Percentiles rank a stretch among this genome's conserved stretches.
phyloP scores from a whole-genome alignment of 225 moss, liverwort and hornwort genomes.

The Antitrichia curtipendula region DNA sequence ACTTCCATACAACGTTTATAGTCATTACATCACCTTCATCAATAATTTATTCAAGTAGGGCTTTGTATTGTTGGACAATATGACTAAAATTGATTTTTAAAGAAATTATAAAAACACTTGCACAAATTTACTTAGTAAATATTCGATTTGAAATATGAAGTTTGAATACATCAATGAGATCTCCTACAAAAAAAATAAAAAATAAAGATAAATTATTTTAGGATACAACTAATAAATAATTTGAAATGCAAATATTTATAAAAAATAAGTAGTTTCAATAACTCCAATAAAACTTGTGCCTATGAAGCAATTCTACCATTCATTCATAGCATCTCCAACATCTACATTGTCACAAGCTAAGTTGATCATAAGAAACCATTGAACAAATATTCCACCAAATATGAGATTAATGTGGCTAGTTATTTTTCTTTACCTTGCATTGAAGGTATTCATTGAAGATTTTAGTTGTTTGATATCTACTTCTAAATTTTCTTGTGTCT shows the following conservation, averaged over 20 bases:
- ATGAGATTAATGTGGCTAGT: not conserved
- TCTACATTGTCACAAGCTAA: not conserved
- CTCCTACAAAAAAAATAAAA: not conserved
- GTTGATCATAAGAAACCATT: not conserved
- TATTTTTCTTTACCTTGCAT: not conserved
- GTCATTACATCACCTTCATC: not conserved
- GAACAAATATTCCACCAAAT: not conserved
- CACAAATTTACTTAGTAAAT: not conserved
- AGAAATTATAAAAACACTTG: not conserved
- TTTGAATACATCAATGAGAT: not conserved
- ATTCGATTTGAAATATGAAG: not conserved
- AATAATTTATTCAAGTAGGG: not conserved
- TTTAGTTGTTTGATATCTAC: not conserved
- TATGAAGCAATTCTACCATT: not conserved
- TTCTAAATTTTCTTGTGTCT: not conserved
- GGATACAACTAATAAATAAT: not conserved
- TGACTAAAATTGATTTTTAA: not conserved
- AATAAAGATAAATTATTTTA: not conserved
- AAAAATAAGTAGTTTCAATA: not conserved
- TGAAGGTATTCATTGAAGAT: not conserved
- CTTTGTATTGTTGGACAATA: accelerated
- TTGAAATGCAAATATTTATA: not conserved
- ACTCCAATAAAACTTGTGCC: not conserved
- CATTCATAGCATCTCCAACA: not conserved
- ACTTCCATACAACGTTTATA: accelerated